Base-by-base conservation (phyloP, 2,329 filamentous ascomycete species). In the Claviceps digitariae region DNA sequence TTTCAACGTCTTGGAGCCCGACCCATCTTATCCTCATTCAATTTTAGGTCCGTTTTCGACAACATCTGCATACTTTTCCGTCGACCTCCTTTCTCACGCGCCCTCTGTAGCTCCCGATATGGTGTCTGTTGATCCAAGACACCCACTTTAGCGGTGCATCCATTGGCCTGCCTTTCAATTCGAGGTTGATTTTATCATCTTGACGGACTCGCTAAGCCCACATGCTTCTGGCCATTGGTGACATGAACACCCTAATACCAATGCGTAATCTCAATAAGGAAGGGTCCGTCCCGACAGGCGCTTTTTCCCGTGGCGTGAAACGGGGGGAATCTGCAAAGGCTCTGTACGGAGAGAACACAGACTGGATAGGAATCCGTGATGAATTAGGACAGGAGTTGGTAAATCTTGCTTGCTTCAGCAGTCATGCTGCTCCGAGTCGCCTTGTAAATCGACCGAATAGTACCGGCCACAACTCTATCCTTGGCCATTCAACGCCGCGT, bases 111-210 rank as follows among this genome's bases (percentile, higher is more conserved):
- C 27, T 29, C 27, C 27, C 27, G 27, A 29, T 29, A 29, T 29
- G 27, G 12, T 36, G 34, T 2, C 34, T 36, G 34, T 4, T 87
- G 2, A 78, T 85, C 27, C 75, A 77, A 53, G 80, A 86, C 59
- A 75, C 79, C 0, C 74, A 79, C 38, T 90, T 89, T 63, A 86
- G 84, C 4, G 86, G 86, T 9, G 80, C 83, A 2, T 85, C 83
- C 34, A 75, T 90, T 48, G 83, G 82, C 25, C 74, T 87, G 31
- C 86, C 86, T 0, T 90, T 85, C 73, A 90, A 90, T 90, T 85
- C 73, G 90, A 90, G 62, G 81, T 86, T 1, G 81, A 86, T 60
- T 78, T 86, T 8, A 82, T 89, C 50, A 78, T 78, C 12, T 70
- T 85, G 15, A 81, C 85, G 4, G 77, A 86, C 61, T 83, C 82